phyloP scores from a whole-genome alignment of 1,139 yeast genomes.

The Scheffersomyces quercinus region DNA sequence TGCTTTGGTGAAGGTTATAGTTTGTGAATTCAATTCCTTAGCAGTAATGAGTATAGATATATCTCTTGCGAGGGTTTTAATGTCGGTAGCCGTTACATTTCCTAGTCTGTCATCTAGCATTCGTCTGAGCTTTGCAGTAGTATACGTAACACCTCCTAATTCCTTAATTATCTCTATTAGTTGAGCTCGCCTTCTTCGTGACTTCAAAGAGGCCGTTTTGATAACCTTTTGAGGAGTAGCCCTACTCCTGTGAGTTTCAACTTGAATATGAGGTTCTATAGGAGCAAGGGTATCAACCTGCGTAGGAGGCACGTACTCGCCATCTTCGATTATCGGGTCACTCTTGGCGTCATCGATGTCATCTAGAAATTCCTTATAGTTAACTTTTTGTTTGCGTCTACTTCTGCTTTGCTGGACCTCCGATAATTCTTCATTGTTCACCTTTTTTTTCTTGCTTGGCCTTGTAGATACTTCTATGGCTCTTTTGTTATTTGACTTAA shows the following conservation, averaged over 20 bases:
- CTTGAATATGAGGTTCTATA: constrained; percentile 10
- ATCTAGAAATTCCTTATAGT: background rate
- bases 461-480: constrained; percentile 7
- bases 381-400: background rate
- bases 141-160: constrained; percentile 44
- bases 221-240: constrained; percentile 1
- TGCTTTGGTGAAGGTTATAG: constrained; percentile 26
- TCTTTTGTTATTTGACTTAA: constrained; percentile 15
- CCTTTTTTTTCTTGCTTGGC: constrained; percentile 6
- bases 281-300: constrained; percentile 9
- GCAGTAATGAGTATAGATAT: constrained; percentile 21
- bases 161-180: constrained; percentile 37
- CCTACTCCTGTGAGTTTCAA: background rate
- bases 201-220: constrained; percentile 12
- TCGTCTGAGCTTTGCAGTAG: constrained; percentile 34
- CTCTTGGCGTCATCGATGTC: background rate
- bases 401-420: constrained; percentile 1
- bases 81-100: constrained; percentile 42
- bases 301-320: constrained; percentile 3
- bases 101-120: constrained; percentile 37
- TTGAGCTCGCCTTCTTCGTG: constrained; percentile 31
- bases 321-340: background rate
- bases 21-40: constrained; percentile 28
- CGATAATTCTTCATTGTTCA: constrained; percentile 2
- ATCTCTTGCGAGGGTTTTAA: constrained; percentile 50